Evolutionary conservation across 148 eudicot species (phyloP), one percentile per base, ranked within the genome.

Genomic region (Dianthus caryophyllus): DNA sequence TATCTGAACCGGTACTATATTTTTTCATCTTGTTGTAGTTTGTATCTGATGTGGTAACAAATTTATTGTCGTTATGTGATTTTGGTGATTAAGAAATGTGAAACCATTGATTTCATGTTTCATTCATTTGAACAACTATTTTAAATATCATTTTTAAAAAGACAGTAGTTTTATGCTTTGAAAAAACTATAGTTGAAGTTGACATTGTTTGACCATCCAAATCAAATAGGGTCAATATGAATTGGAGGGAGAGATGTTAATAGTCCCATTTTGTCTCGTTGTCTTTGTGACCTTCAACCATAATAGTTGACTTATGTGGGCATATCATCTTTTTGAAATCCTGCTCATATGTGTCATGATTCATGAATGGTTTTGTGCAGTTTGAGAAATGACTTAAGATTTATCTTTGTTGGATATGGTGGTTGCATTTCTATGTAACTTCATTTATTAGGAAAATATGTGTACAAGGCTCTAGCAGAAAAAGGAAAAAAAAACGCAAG

Each of bases 1-100:
- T 77, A 86, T 80, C 85, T 90, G 65, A 88, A 77, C 41, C 78
- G 97, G 97, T 88, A 87, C 47, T 70, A 27, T 22, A 51, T 8
- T 30, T 4, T 31, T 66, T n/a, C 50, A 36, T n/a, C 61, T 4
- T 46, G 9, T 17, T 15, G 46, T 49, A 33, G 22, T 38, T 39
- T 39, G 43, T 48, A 43, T 17, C 6, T 10, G 27, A 7, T 22
- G 9, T 7, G 25, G 20, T 17, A 39, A n/a, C 47, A 15, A 30
- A 46, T 15, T 43, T 43, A 14, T 9, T 29, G 3, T 33, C 38
- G 4, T 33, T 7, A 33, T 33, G 3, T 33, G 38, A 33, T 7
- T 33, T 33, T 33, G 38, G 38, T 33, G 38, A 7, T 33, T 7
- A 33, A 33, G 7, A 3, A 33, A 33, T 33, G 38, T 33, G 4